Base-by-base conservation (phyloP, 202 grass and related monocot species). In the Zoysia matrella region DNA sequence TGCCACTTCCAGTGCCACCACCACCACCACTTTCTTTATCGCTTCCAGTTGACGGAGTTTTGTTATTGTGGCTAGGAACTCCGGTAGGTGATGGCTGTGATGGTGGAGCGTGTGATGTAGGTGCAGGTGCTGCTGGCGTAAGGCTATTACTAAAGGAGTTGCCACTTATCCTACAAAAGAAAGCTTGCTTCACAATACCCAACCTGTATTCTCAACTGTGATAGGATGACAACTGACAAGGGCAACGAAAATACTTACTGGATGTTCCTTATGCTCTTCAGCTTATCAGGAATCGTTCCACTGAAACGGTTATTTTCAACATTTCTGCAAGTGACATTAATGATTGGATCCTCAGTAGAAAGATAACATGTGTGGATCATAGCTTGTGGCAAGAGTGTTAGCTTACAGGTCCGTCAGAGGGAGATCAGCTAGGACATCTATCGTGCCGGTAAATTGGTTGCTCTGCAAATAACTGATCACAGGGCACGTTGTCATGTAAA, bases 361-460 rank as follows among this genome's bases (percentile, higher is more conserved):
- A 43, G 4, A 74, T 11, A 36, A 45, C 5, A 46, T n/a, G 12
- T 7, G 61, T 50, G 44, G 30, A 3, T 9, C 10, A 84, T 51
- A 50, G 4, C 8, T n/a, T 60, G 4, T 36, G 42, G 15, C 44
- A 55, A 84, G 57, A 30, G 42, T 82, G 5, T 64, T 67, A 82
- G 88, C 92, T 92, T 92, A 97, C 90, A 97, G 85, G 82, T 92
- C 79, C 47, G 86, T 85, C 56, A 97, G 86, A 84, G 92, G 86
- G 41, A 97, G 88, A 86, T 87, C 61, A 30, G 88, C 67, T 3
- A 97, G 83, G 51, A 97, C 68, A 76, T 92, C 78, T 75, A 97
- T 89, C 0, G 86, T 82, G n/a, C 94, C 92, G 0, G 74, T 94
- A 80, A 97, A 92, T 79, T 82, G 84, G 76, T 94, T 97, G 88